Base-by-base conservation (phyloP, 2,329 filamentous ascomycete species). In the Beauveria varroae region DNA sequence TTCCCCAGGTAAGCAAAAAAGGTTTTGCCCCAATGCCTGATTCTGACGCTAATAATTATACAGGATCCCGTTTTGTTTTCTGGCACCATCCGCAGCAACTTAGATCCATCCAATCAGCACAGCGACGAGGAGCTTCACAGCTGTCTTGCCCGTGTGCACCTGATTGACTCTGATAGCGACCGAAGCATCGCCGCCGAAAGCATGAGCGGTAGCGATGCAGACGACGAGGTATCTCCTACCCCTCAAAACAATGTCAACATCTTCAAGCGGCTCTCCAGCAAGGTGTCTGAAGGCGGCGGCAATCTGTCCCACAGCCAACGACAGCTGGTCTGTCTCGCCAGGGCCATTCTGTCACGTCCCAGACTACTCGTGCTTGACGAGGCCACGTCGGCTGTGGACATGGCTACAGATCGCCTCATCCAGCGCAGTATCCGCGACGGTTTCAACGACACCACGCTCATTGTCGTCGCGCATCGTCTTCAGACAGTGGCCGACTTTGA, bases 51-150 rank as follows among this genome's bases (percentile, higher is more conserved):
- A 20, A 40, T 14, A 1, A 37, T 37, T 18, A 1, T 41, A 6
- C n/a, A 59, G 74, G 90, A 93, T 65, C 90, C 90, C 0, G 88
- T 93, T 1, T 79, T 95, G 7, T 93, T 95, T 74, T 90, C 86
- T 1, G 90, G 90, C 22, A 91, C 89, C 0, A 78, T 95, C 26
- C 81, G 90, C 41, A 81, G 78, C 34, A 91, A 91, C 67, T 78
- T 91, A 7, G 88, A 91, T 68, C 84, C 88, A 0, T 89, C 90
- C 67, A 77, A 85, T 61, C 76, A 86, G 63, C 83, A 88, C 69
- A 79, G 76, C 2, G 87, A 91, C 65, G 75, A 52, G 8, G 56
- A 59, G 24, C 56, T 59, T 43, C 47, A 34, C n/a, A 30, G 22
- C 24, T 86, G 83, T 0, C 75, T 91, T 1, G 76, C 80, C 57